These are phyloP conservation scores for Guillardia theta DNA, from an alignment of 78 protist genomes.

Conservation along the genomic window DNA sequence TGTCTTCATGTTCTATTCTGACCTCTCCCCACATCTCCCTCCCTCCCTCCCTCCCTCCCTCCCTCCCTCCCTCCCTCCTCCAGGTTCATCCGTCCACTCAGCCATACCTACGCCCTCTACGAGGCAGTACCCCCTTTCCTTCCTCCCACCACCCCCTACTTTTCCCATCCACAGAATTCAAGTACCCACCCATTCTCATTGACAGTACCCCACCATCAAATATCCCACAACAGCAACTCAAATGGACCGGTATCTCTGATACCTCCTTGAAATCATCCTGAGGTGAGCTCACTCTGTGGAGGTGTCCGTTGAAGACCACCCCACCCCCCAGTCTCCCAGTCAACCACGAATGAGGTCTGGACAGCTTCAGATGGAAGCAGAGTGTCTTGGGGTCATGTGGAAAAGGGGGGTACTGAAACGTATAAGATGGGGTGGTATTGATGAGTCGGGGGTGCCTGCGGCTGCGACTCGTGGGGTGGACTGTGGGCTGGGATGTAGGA, in stretches of 20 bases:
- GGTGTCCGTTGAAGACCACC: neutral
- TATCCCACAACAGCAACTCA: too few species aligned
- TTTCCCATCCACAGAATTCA: neutral
- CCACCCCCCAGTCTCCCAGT: neutral
- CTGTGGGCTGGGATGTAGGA: neutral
- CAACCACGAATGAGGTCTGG: neutral
- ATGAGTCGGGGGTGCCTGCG: neutral
- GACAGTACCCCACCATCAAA: neutral
- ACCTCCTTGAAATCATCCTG: too few species aligned
- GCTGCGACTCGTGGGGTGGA: neutral
- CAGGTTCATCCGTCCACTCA: neutral
- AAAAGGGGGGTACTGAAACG: neutral
- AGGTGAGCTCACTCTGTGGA: neutral
- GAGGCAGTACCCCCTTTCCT: neutral
- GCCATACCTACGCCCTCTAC: neutral
- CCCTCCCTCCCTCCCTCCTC: neutral
- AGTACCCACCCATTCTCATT: neutral
- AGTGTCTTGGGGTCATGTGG: neutral
- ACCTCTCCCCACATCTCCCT: neutral
- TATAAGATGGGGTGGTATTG: neutral
- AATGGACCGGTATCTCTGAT: too few species aligned
- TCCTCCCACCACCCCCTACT: neutral
- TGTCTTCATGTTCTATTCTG: neutral
- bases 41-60: neutral
- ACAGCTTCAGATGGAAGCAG: neutral